Evolutionary conservation across 352 stramenopile genomes (phyloP), one percentile per base, ranked within the genome.

Genomic region (Pythium pyrilobum): DNA sequence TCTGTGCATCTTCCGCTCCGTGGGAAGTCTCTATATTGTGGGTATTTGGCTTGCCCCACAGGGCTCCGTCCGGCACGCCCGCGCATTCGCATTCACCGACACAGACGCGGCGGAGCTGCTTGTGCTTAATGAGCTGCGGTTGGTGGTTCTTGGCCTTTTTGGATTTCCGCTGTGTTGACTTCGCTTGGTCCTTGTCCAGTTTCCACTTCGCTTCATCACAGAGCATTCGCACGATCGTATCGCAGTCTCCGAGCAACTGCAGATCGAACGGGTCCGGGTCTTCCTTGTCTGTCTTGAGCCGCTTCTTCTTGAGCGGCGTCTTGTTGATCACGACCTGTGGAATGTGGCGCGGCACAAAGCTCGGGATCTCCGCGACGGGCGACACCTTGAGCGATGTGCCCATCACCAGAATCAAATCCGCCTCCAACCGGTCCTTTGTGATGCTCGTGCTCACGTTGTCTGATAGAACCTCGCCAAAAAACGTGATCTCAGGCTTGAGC

Each of bases 391-490:
- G 75, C 8, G 91, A 98, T 21, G 97, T 99, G 45, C 97, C 97
- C 59, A 99, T 98, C 20, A 99, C 95, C 34, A 99, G 86, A 28
- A 99, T 67, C 21, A 98, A 69, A 73, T 99, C 96, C 0, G 86
- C 92, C 34, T 89, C 80, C 20, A 89, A 38, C 2, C 75, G 71
- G 41, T 89, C 78, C 42, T 85, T 83, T 3, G 76, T 84, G 53
- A 89, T 78, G 24, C 59, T 83, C 36, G 76, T 85, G 52, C 77
- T 87, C 47, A 99, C 96, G 49, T 74, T 78, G 32, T 95, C 70
- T 3, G 79, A 73, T 20, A 99, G 59, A 15, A 89, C 82, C 67
- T 99, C 95, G 11, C 96, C 96, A 69, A 99, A 99, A 63, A 99
- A 99, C 7, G 93, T 97, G 46, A 99, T 97, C 52, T 97, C 87